Evolutionary conservation across 805 yeast genomes (phyloP), one percentile per base, ranked within the genome.

Genomic region (Crinitomyces ghanaensis): DNA sequence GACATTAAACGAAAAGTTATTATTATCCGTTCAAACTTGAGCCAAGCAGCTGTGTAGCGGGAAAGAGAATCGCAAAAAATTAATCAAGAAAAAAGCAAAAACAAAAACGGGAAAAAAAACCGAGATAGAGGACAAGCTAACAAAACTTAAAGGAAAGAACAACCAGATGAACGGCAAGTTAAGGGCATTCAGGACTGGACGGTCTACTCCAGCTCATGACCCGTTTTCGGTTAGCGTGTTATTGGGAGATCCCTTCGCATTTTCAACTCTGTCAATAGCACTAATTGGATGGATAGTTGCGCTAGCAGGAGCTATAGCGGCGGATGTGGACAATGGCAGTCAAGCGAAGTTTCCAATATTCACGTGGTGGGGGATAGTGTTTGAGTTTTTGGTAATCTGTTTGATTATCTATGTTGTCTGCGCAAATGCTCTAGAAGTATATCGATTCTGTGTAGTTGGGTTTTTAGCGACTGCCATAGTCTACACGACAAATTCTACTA

Each of bases 361-460:
- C 57, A 72, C 91, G 3, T 88, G 98, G 98, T 91, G 98, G 98
- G 94, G 93, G 1, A 56, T 91, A 4, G 86, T 80, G 2, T 91
- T 73, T 51, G 76, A 88, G 57, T 61, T 85, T 14, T 41, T 82
- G 19, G 44, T 83, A 26, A 65, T 80, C 14, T 45, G 72, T 4
- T 53, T 65, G 70, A 39, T 65, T 67, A 26, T 46, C 64, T 36
- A 62, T 73, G 42, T 83, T 70, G 57, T 66, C 54, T 50, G 74
- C 53, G 60, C 59, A 48, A 77, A 79, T 56, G 58, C 73, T 28
- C 63, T 83, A 39, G 84, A 80, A 50, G 65, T 71, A 39, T 83
- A 91, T 60, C 70, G 78, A 46, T 42, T 46, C 18, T 54, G 56
- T 8, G 28, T 75, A 26, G 68, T 74, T 25, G 72, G 76, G 2